Evolutionary conservation across 805 yeast species (phyloP).

Genomic region (Ogataea chonburiensis): DNA sequence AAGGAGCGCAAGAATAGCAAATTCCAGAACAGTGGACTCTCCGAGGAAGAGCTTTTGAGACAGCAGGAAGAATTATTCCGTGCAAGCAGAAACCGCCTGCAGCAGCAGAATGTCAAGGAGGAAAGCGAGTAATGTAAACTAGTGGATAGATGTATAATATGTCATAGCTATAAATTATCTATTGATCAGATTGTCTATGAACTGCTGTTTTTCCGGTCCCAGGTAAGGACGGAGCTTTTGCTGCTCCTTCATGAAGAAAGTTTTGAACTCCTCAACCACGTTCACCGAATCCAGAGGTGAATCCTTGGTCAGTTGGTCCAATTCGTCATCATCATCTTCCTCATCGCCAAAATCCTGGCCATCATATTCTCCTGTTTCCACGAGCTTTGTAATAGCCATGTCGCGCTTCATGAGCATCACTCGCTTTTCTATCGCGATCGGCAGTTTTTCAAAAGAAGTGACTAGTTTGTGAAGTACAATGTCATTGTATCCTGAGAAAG

Average conservation of each 20-base stretch:
- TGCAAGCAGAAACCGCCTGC: conserved; percentile 36
- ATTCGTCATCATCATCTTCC: conserved; percentile 26
- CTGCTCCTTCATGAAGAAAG: conserved; percentile 22
- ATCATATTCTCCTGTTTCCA: conserved; percentile 36
- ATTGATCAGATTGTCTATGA: conserved; percentile 19
- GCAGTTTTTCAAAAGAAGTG: conserved; percentile 43
- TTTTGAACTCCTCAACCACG: conserved; percentile 33
- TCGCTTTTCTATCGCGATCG: conserved; percentile 48
- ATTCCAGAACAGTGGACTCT: conserved; percentile 85
- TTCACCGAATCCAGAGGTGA: conserved; percentile 33
- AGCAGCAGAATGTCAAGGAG: conserved; percentile 27
- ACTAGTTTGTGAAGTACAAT: conserved; percentile 37
- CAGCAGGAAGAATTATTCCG: conserved; percentile 94
- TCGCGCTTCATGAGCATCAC: conserved; percentile 44
- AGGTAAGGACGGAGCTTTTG: conserved; percentile 12
- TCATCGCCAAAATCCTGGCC: conserved; percentile 21
- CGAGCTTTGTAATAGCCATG: conserved; percentile 31
- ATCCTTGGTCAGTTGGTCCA: conserved; percentile 33
- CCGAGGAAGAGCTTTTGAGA: conserved; percentile 87
- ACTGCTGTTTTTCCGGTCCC: conserved; percentile 23
- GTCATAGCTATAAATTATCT: conserved; percentile 7
- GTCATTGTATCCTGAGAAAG: conserved; percentile 25
- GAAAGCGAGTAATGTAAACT: conserved; percentile 16
- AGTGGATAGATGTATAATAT: conserved; percentile 11
- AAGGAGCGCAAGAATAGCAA: conserved; percentile 90